phyloP scores from a whole-genome alignment of 257 asterid genomes.

The Cruciata laevipes region DNA sequence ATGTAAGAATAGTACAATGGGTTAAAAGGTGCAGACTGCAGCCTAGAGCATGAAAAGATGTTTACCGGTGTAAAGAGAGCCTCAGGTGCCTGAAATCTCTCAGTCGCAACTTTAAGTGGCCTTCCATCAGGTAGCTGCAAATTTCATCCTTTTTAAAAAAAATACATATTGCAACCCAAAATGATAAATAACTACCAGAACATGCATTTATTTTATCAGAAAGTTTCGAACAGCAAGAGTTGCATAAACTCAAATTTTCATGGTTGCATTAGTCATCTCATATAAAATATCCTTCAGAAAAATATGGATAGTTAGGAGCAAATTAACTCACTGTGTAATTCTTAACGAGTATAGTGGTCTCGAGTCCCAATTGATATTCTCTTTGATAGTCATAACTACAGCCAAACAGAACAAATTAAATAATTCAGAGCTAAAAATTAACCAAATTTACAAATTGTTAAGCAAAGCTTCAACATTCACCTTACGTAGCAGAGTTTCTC shows the following conservation, averaged over 20 bases:
- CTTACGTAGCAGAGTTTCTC: constrained; percentile 96
- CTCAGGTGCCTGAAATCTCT: constrained; percentile 97
- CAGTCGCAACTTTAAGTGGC: constrained; percentile 89
- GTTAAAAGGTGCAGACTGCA: constrained; percentile 5
- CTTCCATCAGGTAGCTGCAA: constrained; percentile 97
- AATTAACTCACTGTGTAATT: constrained; percentile 81
- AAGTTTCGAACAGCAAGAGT: not conserved
- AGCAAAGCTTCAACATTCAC: constrained; percentile 29
- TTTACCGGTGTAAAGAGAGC: constrained; percentile 96
- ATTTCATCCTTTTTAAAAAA: constrained; percentile 7
- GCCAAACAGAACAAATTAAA: constrained; percentile 11
- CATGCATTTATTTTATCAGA: not conserved
- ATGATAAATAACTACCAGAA: not conserved
- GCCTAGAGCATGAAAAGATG: constrained; percentile 11
- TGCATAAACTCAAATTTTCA: not conserved
- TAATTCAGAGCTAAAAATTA: constrained; percentile 1
- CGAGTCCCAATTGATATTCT: constrained; percentile 97
- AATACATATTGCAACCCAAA: not conserved
- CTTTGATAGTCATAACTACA: constrained; percentile 92
- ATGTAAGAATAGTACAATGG: not conserved
- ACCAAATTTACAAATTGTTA: constrained; percentile 1
- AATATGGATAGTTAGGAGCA: not conserved
- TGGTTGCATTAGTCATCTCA: not conserved
- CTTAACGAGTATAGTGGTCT: constrained; percentile 90
- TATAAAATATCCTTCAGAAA: not conserved